phyloP scores from a whole-genome alignment of 768 basidiomycete genomes.

The Polyporus arcularius region DNA sequence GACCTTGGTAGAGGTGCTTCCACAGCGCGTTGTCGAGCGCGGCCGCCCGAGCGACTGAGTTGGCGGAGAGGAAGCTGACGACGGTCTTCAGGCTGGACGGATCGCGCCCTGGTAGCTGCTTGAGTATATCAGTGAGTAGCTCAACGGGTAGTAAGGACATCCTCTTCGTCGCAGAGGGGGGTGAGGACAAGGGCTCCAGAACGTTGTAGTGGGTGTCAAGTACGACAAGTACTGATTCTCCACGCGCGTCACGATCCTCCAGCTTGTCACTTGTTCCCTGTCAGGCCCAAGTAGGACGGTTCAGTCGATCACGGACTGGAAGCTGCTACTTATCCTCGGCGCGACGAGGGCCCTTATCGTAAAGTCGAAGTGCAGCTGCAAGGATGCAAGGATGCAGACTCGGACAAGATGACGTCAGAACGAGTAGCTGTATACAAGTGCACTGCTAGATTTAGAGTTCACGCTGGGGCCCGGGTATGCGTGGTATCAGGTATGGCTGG shows the following conservation, averaged over 20 bases:
- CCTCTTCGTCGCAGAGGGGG: neutral
- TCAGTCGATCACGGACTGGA: no score
- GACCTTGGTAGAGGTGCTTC: conserved; percentile 51
- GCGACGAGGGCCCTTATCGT: no score
- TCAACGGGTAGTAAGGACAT: conserved; percentile 33
- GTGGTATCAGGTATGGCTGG: neutral
- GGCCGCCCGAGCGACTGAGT: conserved; percentile 43
- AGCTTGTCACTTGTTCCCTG: no score
- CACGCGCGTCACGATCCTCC: no score
- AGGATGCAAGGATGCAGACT: no score
- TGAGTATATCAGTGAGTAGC: conserved; percentile 39
- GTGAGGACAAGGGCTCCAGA: no score
- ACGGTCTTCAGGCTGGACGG: conserved; percentile 34
- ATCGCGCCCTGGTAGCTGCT: conserved; percentile 23
- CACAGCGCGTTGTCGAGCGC: conserved; percentile 46
- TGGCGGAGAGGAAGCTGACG: conserved; percentile 41
- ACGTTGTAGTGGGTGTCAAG: no score
- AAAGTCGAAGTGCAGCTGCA: no score
- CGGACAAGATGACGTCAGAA: no score
- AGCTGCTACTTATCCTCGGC: no score
- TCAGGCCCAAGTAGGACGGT: no score
- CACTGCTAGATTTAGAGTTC: neutral
- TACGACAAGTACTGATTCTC: no score
- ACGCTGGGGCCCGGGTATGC: neutral
- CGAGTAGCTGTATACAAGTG: neutral